These are phyloP conservation scores for Chimonanthus salicifolius DNA, from an alignment of 164 flowering plant genomes.

Conservation along the genomic window DNA sequence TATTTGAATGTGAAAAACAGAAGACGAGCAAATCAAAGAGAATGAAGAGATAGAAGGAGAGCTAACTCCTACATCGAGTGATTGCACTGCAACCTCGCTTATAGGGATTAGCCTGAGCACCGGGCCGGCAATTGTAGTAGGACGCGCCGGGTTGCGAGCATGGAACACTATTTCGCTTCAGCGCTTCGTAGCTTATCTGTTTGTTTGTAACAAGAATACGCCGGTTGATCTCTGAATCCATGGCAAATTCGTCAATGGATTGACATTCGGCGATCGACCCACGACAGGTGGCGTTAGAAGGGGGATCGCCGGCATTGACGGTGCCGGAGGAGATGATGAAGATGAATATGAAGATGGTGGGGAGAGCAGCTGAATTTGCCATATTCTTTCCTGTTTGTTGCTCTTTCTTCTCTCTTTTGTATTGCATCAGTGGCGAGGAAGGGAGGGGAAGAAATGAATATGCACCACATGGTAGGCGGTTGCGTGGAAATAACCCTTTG, in stretches of 20 bases:
- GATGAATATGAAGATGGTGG: background rate
- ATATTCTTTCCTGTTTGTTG: background rate
- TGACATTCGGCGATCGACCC: conserved; percentile 60
- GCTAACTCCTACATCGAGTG: conserved; percentile 41
- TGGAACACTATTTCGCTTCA: conserved; percentile 73
- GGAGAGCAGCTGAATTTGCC: background rate
- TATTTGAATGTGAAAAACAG: background rate
- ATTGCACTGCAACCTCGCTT: conserved; percentile 69
- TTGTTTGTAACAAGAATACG: conserved; percentile 62
- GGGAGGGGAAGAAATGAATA: background rate
- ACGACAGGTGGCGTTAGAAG: conserved; percentile 32
- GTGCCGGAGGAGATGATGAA: background rate
- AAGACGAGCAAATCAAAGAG: background rate
- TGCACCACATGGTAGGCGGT: background rate
- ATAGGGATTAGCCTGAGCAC: conserved; percentile 81
- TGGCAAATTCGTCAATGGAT: conserved; percentile 45
- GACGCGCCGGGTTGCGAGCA: conserved; percentile 80
- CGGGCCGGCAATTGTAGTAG: conserved; percentile 75
- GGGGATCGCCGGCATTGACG: conserved; percentile 10
- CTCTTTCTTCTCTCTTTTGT: background rate
- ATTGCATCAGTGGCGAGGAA: too few species aligned
- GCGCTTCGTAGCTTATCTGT: conserved; percentile 89
- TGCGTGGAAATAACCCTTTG: background rate
- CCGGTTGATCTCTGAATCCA: conserved; percentile 72
- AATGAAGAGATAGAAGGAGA: background rate